Conservation (phyloP, 1,284 basidiomycete genomes). For the Fomitopsis palustris region DNA sequence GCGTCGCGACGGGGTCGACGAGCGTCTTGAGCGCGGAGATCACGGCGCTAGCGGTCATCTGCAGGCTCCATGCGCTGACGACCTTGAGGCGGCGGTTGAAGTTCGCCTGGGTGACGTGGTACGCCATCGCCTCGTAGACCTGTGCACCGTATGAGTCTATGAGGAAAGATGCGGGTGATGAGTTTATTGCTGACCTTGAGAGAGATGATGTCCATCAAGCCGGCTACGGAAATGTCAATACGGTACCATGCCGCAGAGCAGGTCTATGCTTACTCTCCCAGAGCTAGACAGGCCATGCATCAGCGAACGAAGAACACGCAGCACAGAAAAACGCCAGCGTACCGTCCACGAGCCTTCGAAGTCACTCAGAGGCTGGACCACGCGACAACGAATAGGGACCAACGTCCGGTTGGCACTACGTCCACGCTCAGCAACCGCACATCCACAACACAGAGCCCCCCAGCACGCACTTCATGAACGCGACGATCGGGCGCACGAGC, state of each 20-base stretch:
- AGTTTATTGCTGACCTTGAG: conserved; percentile 48
- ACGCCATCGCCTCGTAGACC: conserved; percentile 88
- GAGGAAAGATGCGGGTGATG: no score
- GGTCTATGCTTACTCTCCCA: conserved; percentile 68
- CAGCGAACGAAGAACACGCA: conserved; percentile 12
- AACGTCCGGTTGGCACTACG: conserved; percentile 84
- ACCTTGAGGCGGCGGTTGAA: conserved; percentile 85
- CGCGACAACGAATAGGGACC: conserved; percentile 86
- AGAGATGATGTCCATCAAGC: conserved; percentile 79
- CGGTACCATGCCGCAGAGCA: not conserved
- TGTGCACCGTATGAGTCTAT: no score
- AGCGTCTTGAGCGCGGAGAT: conserved; percentile 56
- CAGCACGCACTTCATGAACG: conserved; percentile 88
- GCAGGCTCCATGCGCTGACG: conserved; percentile 81
- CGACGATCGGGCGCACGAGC: conserved; percentile 95
- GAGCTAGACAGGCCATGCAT: conserved; percentile 45
- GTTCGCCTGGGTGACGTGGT: conserved; percentile 85
- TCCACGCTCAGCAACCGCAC: conserved; percentile 2
- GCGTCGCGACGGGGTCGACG: conserved; percentile 51
- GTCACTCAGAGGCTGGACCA: conserved; percentile 75
- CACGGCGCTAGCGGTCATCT: conserved; percentile 67
- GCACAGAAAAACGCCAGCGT: conserved; percentile 30
- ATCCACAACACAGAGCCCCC: not conserved
- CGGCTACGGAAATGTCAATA: conserved; percentile 47
- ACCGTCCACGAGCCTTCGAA: conserved; percentile 92